These are phyloP conservation scores for Diplodia sapinea DNA, from an alignment of 2,329 filamentous ascomycete genomes.

Conservation along the genomic window DNA sequence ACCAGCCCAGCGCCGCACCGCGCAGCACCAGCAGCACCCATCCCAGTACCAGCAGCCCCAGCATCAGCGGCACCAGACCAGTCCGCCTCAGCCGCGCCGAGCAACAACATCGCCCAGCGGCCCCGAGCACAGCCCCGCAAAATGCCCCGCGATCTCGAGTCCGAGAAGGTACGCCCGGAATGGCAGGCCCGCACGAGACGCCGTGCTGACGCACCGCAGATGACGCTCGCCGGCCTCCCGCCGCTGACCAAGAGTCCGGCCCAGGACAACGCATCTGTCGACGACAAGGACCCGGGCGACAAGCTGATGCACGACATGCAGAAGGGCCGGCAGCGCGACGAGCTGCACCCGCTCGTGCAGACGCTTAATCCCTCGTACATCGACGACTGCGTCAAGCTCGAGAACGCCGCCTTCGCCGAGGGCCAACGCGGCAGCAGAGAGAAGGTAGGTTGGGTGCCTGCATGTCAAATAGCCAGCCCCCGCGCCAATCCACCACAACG, in stretches of 20 bases:
- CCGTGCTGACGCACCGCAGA: constrained; percentile 25
- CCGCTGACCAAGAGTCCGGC: constrained; percentile 42
- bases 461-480: constrained; percentile 28
- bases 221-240: constrained; percentile 46
- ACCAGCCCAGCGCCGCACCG: constrained; percentile 3
- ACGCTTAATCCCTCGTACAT: constrained; percentile 71
- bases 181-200: neutral
- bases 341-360: constrained; percentile 75
- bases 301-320: constrained; percentile 36
- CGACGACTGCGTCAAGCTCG: constrained; percentile 65
- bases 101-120: neutral
- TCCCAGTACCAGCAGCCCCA: constrained; percentile 11
- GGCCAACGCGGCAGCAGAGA: constrained; percentile 63
- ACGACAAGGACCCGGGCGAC: constrained; percentile 32
- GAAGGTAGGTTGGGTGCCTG: constrained; percentile 56
- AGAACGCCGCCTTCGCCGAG: constrained; percentile 64
- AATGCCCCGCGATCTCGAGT: constrained; percentile 54
- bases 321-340: constrained; percentile 54
- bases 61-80: neutral
- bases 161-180: constrained; percentile 37
- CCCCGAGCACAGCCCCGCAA: neutral
- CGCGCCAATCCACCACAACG: neutral
- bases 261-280: constrained; percentile 17
- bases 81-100: neutral
- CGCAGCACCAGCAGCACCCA: neutral